A percentile compares a stretch with the other conserved stretches of the same genome.
These are phyloP conservation scores for Tuber magnatum DNA, from an alignment of 495 filamentous ascomycete species.

Conservation along the genomic window DNA sequence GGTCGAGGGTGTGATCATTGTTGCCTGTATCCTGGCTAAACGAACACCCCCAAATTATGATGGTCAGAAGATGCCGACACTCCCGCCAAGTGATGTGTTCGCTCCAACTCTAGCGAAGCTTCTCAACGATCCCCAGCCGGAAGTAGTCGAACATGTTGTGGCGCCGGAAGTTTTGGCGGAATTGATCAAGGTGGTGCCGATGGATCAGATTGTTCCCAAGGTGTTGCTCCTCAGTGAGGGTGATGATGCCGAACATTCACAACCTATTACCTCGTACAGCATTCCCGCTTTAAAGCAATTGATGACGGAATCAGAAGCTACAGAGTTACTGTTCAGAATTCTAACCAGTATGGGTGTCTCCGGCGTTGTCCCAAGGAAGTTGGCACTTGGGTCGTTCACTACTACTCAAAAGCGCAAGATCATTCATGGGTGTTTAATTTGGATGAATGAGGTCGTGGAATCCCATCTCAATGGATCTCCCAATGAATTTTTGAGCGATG, in stretches of 20 bases:
- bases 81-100: slow-evolving; percentile 39
- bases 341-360: slow-evolving; percentile 37
- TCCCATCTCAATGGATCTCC: slow-evolving; percentile 23
- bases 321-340: slow-evolving; percentile 37
- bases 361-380: slow-evolving; percentile 36
- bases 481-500: slow-evolving; percentile 39
- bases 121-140: slow-evolving; percentile 40
- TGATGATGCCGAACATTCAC: slow-evolving; percentile 39
- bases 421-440: slow-evolving; percentile 37
- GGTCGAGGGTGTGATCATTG: slow-evolving; percentile 39
- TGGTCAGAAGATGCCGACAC: slow-evolving; percentile 38
- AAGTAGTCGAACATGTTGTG: slow-evolving; percentile 42
- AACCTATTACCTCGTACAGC: slow-evolving; percentile 33
- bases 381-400: slow-evolving; percentile 38
- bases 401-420: slow-evolving; percentile 39
- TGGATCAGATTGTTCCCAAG: slow-evolving; percentile 41
- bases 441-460: slow-evolving; percentile 41
- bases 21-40: slow-evolving; percentile 40
- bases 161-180: slow-evolving; percentile 39
- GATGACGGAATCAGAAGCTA: slow-evolving; percentile 35
- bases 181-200: slow-evolving; percentile 38
- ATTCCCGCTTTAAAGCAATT: slow-evolving; percentile 37
- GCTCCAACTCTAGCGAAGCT: slow-evolving; percentile 40
- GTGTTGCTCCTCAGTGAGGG: slow-evolving; percentile 38
- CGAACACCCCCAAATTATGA: slow-evolving; percentile 40